Evolutionary conservation across 495 filamentous ascomycete species (phyloP), one percentile per base, ranked within the genome.

Genomic region (Zalerion maritima): DNA sequence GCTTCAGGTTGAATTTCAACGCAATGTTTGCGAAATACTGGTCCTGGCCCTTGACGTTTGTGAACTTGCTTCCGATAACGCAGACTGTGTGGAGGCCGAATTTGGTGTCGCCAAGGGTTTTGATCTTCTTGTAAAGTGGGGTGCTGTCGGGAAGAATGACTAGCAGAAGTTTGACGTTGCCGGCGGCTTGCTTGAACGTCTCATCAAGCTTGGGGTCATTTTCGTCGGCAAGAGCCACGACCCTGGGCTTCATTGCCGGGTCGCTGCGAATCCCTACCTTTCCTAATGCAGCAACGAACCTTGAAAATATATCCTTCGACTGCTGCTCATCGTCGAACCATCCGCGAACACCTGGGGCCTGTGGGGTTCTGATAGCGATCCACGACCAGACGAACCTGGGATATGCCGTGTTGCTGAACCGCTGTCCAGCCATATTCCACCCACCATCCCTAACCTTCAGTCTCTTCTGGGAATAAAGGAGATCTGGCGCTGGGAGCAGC

Each of bases 1-100:
- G 62, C 52, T 94, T 94, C 24, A 91, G 49, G 46, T 94, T 94
- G 52, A 91, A 69, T 47, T 86, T 93, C 13, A 91, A 49, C 4
- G 58, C 78, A 1, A 87, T 59, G 35, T 91, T 92, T 38, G 75
- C 76, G 20, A 70, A 70, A 42, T 80, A 82, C 21, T 72, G 67
- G 0, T 38, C 21, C 20, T 64, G 54, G 0, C 54, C 42, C 6
- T 43, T 41, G 1, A 22, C 26, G 21, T 60, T 60, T 9, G 36
- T 21, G 28, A 83, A 43, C 33, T 77, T 75, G 2, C 50, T 29
- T 0, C 40, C 61, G 3, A 76, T 54, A 6, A 67, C 56, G 35
- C 73, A 78, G 24, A 82, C 64, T 5, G 71, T 82, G 12, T 67
- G 67, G 14, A 81, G 55, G 4, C 82, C 81, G 26, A 51, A 58